These are phyloP conservation scores for Daldinia sp. DNA, from an alignment of 2,329 filamentous ascomycete genomes.

Conservation along the genomic window DNA sequence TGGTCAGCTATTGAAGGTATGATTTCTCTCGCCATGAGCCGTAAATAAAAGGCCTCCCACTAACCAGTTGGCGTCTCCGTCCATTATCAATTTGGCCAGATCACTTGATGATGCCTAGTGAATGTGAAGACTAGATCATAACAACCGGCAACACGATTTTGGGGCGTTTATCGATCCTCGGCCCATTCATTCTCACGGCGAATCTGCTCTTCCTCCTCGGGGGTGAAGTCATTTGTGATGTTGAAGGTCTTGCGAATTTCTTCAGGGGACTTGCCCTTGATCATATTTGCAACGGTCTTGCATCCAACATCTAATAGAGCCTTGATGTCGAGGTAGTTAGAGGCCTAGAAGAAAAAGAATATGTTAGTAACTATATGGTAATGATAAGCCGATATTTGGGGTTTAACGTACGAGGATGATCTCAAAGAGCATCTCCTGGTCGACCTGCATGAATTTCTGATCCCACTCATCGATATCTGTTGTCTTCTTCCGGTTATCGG, in stretches of 20 bases:
- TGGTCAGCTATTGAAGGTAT: conserved; percentile 3
- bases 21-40: neutral
- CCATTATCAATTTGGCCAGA: neutral
- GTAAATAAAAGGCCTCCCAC: neutral
- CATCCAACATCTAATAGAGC: conserved; percentile 96
- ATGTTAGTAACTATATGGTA: conserved; percentile 39
- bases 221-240: conserved; percentile 99
- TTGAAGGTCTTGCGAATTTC: conserved; percentile 99
- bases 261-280: conserved; percentile 99
- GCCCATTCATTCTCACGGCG: conserved; percentile 92
- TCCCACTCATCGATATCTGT: conserved; percentile 99
- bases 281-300: conserved; percentile 99
- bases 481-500: conserved; percentile 95
- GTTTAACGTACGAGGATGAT: conserved; percentile 84
- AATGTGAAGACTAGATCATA: neutral
- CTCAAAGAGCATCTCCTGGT: conserved; percentile 99
- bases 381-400: neutral
- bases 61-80: neutral
- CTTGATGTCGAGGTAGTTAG: conserved; percentile 99
- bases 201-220: conserved; percentile 98
- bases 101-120: neutral
- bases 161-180: conserved; percentile 71
- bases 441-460: conserved; percentile 99
- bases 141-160: neutral
- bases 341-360: conserved; percentile 65